phyloP scores from a whole-genome alignment of 1,139 yeast genomes.

The Suzukiozyma palmioleophila region DNA sequence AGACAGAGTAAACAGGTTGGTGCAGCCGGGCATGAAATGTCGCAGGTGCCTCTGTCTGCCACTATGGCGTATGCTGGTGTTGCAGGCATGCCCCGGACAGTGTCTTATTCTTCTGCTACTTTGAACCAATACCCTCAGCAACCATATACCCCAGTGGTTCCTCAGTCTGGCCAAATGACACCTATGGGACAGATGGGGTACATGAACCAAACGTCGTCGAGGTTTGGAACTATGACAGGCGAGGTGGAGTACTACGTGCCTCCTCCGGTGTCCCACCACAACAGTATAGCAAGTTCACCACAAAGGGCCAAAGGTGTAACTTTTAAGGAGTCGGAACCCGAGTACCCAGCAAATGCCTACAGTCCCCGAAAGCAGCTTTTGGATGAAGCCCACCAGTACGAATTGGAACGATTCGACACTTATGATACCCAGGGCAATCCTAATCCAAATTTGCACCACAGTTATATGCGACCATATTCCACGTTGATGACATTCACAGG shows the following conservation, averaged over 20 bases:
- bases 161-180: neutral
- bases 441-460: constrained; percentile 4
- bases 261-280: constrained; percentile 13
- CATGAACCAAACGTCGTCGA: neutral
- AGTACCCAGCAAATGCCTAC: constrained; percentile 29
- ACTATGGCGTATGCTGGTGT: neutral
- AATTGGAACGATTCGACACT: constrained; percentile 17
- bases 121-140: neutral
- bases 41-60: neutral
- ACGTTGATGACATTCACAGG: constrained; percentile 27
- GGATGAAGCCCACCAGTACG: constrained; percentile 19
- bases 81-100: neutral
- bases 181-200: constrained; percentile 1
- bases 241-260: constrained; percentile 4
- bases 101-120: neutral
- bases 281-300: constrained; percentile 19
- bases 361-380: constrained; percentile 22
- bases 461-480: constrained; percentile 17
- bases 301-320: constrained; percentile 27
- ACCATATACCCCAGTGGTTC: neutral
- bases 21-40: neutral
- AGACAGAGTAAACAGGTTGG: constrained; percentile 1
- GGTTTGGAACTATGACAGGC: constrained; percentile 2
- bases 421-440: constrained; percentile 8
- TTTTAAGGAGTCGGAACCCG: constrained; percentile 33